These are phyloP conservation scores for Lipomyces yamanashiensis DNA, from an alignment of 805 yeast species.

Conservation along the genomic window DNA sequence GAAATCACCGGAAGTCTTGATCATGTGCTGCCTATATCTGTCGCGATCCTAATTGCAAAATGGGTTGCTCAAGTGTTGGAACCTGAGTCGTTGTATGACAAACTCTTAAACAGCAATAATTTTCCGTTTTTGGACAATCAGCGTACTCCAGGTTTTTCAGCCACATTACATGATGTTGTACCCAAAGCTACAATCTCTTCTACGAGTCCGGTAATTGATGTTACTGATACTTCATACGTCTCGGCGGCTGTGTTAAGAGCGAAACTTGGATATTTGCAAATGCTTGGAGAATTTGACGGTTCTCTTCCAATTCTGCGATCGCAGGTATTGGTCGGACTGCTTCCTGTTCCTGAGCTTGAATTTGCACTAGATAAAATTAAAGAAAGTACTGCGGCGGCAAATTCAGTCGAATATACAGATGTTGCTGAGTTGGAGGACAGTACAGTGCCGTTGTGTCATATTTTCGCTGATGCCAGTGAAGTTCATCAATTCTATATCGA, in stretches of 20 bases:
- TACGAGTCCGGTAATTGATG: slow-evolving; percentile 46
- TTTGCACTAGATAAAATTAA: slow-evolving; percentile 54
- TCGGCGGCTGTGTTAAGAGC: slow-evolving; percentile 44
- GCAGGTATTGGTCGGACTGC: slow-evolving; percentile 50
- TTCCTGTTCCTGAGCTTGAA: slow-evolving; percentile 58
- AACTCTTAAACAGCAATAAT: slow-evolving; percentile 53
- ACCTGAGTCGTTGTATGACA: slow-evolving; percentile 56
- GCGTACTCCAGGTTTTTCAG: slow-evolving; percentile 46
- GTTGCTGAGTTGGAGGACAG: slow-evolving; percentile 28
- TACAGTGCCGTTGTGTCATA: slow-evolving; percentile 39
- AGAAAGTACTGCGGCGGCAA: slow-evolving; percentile 21
- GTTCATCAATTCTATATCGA: slow-evolving; percentile 35
- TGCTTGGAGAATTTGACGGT: slow-evolving; percentile 55
- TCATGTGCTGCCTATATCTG: slow-evolving; percentile 61
- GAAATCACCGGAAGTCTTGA: slow-evolving; percentile 62
- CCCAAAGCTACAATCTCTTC: slow-evolving; percentile 37
- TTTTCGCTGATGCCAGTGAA: slow-evolving; percentile 38
- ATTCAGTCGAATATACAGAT: slow-evolving; percentile 33
- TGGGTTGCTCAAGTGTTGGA: slow-evolving; percentile 61
- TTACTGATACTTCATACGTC: slow-evolving; percentile 47
- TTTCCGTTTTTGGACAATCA: slow-evolving; percentile 59
- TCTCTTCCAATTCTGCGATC: slow-evolving; percentile 55
- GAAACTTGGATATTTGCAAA: slow-evolving; percentile 49
- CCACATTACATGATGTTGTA: slow-evolving; percentile 51
- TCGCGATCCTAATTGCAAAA: slow-evolving; percentile 60